These are phyloP conservation scores for Fusarium subglutinans DNA, from an alignment of 2,329 filamentous ascomycete genomes.

Conservation along the genomic window DNA sequence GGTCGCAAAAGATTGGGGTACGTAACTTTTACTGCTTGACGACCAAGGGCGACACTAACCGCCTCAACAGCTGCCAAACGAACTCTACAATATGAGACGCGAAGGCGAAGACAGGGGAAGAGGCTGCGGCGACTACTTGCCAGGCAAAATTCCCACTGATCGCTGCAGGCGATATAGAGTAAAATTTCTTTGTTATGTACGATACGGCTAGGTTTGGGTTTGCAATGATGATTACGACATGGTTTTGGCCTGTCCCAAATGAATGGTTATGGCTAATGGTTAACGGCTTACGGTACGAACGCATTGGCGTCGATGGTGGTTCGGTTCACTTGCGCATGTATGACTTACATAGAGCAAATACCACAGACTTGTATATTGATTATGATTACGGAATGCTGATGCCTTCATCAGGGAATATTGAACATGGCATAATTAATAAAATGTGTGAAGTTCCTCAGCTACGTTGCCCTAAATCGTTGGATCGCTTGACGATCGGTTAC, in stretches of 20 bases:
- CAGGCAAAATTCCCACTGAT: not conserved
- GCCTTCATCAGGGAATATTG: rapidly evolving
- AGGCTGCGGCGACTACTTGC: conserved; percentile 38
- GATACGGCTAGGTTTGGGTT: not conserved
- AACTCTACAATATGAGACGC: conserved; percentile 47
- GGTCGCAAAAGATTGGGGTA: conserved; percentile 52
- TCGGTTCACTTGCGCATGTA: not conserved
- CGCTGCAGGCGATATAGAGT: not conserved
- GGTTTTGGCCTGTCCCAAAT: not conserved
- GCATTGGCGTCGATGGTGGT: not conserved
- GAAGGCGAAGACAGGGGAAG: conserved; percentile 49
- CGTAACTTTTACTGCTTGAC: conserved; percentile 32
- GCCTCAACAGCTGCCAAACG: conserved; percentile 46
- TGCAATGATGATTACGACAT: not conserved
- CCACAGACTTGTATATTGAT: not conserved
- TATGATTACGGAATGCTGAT: rapidly evolving
- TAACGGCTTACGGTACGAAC: not conserved
- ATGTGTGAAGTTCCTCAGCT: not conserved
- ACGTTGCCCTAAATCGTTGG: not conserved
- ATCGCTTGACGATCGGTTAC: no score
- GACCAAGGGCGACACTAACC: conserved; percentile 8
- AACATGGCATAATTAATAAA: not conserved
- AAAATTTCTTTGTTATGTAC: not conserved
- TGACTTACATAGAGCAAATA: not conserved
- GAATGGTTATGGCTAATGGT: not conserved